Evolutionary conservation across 805 yeast genomes (phyloP).

Genomic region (Pichia membranifaciens): DNA sequence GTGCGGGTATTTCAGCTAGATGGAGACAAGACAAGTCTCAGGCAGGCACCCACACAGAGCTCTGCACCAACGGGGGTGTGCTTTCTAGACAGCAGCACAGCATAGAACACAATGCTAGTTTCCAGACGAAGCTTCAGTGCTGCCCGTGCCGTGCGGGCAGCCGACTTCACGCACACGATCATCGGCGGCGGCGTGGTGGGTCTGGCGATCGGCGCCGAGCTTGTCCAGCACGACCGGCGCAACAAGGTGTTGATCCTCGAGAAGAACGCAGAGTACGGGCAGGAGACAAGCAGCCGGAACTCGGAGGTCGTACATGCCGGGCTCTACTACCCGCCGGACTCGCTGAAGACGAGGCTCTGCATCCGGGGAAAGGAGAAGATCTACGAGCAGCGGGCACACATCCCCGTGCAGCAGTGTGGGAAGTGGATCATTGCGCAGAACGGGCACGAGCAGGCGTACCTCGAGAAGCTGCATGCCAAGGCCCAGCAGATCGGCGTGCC

Average conservation of each 20-base stretch:
- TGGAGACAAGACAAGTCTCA: too few relatives aligned
- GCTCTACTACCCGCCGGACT: constrained; percentile 64
- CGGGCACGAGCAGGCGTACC: constrained; percentile 53
- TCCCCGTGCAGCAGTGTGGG: constrained; percentile 62
- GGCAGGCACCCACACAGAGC: too few relatives aligned
- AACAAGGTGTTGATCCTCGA: constrained; percentile 63
- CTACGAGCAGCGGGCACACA: constrained; percentile 49
- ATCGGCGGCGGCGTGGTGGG: constrained; percentile 21
- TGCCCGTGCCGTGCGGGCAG: too few relatives aligned
- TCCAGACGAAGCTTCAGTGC: background rate
- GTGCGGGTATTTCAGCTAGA: too few relatives aligned
- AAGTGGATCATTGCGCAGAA: constrained; percentile 85
- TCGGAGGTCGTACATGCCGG: constrained; percentile 95
- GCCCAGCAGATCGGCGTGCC: constrained; percentile 52
- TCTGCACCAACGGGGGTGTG: too few relatives aligned
- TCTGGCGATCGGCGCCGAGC: constrained; percentile 64
- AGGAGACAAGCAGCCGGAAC: constrained; percentile 83
- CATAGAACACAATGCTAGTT: background rate
- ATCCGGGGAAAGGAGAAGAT: constrained; percentile 67
- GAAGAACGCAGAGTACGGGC: constrained; percentile 58
- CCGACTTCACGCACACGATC: constrained; percentile 18
- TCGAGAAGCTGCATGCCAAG: constrained; percentile 46
- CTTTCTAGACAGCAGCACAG: too few relatives aligned
- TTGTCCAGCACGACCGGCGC: constrained; percentile 35
- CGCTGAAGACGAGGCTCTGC: constrained; percentile 66